Evolutionary conservation across 805 yeast genomes (phyloP), one percentile per base, ranked within the genome.

Genomic region (Candida pini): DNA sequence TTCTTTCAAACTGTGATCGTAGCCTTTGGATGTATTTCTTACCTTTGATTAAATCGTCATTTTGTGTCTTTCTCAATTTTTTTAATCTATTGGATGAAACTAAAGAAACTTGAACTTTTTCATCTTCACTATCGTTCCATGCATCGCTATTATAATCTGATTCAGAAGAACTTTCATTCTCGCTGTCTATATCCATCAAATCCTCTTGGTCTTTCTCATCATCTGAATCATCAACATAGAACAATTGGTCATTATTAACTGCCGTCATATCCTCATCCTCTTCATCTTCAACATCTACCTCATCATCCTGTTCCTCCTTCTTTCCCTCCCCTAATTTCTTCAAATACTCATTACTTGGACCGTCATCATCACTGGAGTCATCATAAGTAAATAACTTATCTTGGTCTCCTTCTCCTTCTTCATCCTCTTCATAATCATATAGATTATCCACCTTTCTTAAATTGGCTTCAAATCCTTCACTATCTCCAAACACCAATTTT

Each of bases 121-220:
- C 97, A 56, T 92, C 98, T 51, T 89, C 97, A 38, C 94, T 81
- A 61, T 92, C 98, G 12, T 58, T 58, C 98, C 98, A 92, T 2
- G 80, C 87, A 35, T 67, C 68, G 9, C 46, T 48, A 3, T 51
- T 58, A 18, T 45, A 48, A 1, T 48, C 46, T 4, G 58, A 61
- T 2, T 47, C 54, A 9, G 51, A 54, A 31, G 53, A 53, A 4
- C 52, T 60, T 7, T 40, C 51, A 6, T 43, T 60, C 12, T 38
- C 51, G 8, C 35, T 38, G 14, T 59, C 68, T 1, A 50, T 54
- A n/a, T 56, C 65, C 39, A 60, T 67, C 16, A 50, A 60, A 18
- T 53, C 64, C 29, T 39, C 34, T 8, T 49, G 54, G 10, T 47
- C 60, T 8, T 48, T 63, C 26, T 42, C 45, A 14, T 48, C 60